A percentile compares a stretch with the other conserved stretches of the same genome.
These are phyloP conservation scores for Aspergillus luchuensis DNA, from an alignment of 2,329 filamentous ascomycete species.

Conservation along the genomic window DNA sequence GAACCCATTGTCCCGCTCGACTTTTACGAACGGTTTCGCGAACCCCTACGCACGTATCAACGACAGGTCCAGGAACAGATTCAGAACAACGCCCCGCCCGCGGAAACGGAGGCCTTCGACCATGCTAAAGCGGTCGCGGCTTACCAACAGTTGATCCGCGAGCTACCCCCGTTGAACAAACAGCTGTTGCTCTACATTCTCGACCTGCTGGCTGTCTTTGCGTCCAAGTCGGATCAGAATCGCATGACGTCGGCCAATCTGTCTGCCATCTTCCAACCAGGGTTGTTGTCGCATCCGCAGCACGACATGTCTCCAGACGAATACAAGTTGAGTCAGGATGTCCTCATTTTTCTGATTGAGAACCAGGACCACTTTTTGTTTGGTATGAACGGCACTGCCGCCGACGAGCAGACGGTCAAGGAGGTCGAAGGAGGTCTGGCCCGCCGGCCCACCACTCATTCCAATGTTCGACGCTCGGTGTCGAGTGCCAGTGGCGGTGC, in stretches of 20 bases:
- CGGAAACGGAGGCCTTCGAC: conserved; percentile 73
- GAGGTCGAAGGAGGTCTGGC: conserved; percentile 67
- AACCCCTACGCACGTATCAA: conserved; percentile 73
- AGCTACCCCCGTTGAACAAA: conserved; percentile 87
- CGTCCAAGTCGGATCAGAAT: conserved; percentile 93
- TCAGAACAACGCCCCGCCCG: conserved; percentile 67
- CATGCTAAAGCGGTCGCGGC: conserved; percentile 72
- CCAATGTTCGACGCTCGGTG: conserved; percentile 67
- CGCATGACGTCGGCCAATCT: conserved; percentile 95
- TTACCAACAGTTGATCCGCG: conserved; percentile 89
- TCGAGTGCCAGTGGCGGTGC: conserved; percentile 88
- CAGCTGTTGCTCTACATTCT: conserved; percentile 94
- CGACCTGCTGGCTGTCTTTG: conserved; percentile 92
- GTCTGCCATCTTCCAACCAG: conserved; percentile 95
- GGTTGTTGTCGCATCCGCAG: conserved; percentile 87
- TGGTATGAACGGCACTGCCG: conserved; percentile 97
- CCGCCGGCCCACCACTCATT: conserved; percentile 54
- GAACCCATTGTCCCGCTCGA: conserved; percentile 95
- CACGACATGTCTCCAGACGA: conserved; percentile 96
- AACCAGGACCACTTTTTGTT: conserved; percentile 98
- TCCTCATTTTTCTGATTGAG: conserved; percentile 96
- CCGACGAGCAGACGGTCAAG: conserved; percentile 75
- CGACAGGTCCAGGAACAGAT: conserved; percentile 71
- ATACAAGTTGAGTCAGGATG: conserved; percentile 93
- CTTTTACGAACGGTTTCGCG: conserved; percentile 87